A percentile compares a stretch with the other conserved stretches of the same genome.
These are phyloP conservation scores for Torulaspora indica DNA, from an alignment of 805 yeast genomes.

Conservation along the genomic window DNA sequence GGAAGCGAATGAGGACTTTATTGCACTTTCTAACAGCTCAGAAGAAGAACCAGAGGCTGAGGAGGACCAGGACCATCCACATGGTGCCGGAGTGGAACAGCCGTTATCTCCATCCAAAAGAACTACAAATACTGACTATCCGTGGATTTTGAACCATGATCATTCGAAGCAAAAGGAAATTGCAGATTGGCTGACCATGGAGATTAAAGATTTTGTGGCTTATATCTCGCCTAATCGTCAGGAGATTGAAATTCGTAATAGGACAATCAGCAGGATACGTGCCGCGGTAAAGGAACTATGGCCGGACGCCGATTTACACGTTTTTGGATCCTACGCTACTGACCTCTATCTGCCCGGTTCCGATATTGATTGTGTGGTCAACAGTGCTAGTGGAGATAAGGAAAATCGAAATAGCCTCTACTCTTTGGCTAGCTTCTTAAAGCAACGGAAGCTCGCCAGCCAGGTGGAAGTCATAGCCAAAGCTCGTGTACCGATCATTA, in stretches of 20 bases:
- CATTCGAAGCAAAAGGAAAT: conserved; percentile 72
- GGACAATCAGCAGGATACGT: conserved; percentile 58
- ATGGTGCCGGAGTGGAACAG: conserved; percentile 5
- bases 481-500: conserved; percentile 92
- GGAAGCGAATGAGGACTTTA: conserved; percentile 41
- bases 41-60: conserved; percentile 26
- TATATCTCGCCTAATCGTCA: conserved; percentile 79
- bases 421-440: conserved; percentile 65
- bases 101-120: conserved; percentile 9
- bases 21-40: conserved; percentile 37
- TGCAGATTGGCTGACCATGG: conserved; percentile 82
- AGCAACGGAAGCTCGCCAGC: conserved; percentile 56
- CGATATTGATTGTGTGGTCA: conserved; percentile 88
- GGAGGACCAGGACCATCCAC: conserved; percentile 8
- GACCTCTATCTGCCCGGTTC: conserved; percentile 94
- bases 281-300: conserved; percentile 52
- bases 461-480: conserved; percentile 80
- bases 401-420: conserved; percentile 63
- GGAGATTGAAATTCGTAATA: conserved; percentile 66
- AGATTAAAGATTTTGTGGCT: conserved; percentile 75
- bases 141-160: conserved; percentile 77
- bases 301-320: conserved; percentile 75
- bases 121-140: conserved; percentile 37
- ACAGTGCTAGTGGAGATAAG: conserved; percentile 53
- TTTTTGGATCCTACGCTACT: conserved; percentile 93